A percentile compares a stretch with the other conserved stretches of the same genome.
Evolutionary conservation across 768 basidiomycete genomes (phyloP).

Genomic region (Phylloporus arenicola): DNA sequence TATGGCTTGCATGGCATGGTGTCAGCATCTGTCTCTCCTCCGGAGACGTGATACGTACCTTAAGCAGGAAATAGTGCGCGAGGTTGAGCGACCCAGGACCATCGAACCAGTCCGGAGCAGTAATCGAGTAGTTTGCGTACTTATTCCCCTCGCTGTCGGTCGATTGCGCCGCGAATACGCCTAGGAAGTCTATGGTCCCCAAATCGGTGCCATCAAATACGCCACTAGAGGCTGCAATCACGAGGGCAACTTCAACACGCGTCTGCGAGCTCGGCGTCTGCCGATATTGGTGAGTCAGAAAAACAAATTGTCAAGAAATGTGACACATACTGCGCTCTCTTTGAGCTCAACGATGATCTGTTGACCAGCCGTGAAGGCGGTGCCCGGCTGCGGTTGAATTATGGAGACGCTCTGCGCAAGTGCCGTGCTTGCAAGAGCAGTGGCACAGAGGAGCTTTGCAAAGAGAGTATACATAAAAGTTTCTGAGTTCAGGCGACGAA

Average conservation of each 20-base stretch:
- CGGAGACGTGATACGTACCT: constrained; percentile 2
- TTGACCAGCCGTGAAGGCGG: constrained; percentile 29
- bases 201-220: neutral
- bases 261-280: neutral
- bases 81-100: neutral
- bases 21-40: neutral
- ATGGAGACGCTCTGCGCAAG: constrained; percentile 39
- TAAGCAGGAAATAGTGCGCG: neutral
- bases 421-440: constrained; percentile 13
- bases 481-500: neutral
- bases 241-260: constrained; percentile 3
- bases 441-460: constrained; percentile 5
- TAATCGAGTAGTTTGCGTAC: constrained; percentile 1
- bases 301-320: too few species aligned
- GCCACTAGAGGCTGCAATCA: neutral
- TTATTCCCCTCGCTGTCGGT: neutral
- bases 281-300: neutral
- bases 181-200: neutral
- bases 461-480: constrained; percentile 8
- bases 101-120: neutral
- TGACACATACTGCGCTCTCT: constrained; percentile 33
- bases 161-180: neutral
- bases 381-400: constrained; percentile 30
- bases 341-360: constrained; percentile 34
- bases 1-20: neutral